Conservation (phyloP, 179 eudicot species). For the Silene vulgaris region DNA sequence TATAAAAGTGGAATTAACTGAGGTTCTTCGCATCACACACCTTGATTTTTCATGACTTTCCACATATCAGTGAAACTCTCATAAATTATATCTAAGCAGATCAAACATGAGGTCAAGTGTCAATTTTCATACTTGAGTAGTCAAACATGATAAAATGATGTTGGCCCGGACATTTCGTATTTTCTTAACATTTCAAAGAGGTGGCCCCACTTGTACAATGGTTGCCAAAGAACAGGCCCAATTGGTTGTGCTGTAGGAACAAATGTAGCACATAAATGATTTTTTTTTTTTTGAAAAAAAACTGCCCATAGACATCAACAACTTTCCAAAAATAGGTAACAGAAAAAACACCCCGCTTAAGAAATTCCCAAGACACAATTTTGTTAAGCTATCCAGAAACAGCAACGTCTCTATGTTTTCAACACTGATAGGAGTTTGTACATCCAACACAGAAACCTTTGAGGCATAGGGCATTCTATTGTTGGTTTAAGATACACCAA, state of each 20-base stretch:
- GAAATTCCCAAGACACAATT: neutral
- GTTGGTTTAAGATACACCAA: neutral
- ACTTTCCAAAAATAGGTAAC: neutral
- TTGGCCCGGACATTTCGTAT: neutral
- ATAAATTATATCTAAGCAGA: neutral
- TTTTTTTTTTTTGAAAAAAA: neutral
- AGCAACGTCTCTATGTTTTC: neutral
- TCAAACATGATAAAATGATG: neutral
- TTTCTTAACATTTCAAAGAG: neutral
- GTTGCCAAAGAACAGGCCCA: neutral
- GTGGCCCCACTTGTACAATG: neutral
- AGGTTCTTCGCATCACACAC: neutral
- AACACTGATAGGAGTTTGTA: neutral
- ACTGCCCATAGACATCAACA: neutral
- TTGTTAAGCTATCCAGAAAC: neutral
- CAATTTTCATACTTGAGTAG: neutral
- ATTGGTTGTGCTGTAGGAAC: neutral
- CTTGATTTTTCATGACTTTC: neutral
- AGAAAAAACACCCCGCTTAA: neutral
- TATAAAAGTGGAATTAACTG: neutral
- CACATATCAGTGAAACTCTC: neutral
- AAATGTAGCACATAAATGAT: neutral
- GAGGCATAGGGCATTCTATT: neutral
- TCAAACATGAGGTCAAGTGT: neutral
- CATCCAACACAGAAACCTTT: neutral